These are phyloP conservation scores for Tulasnella sp. DNA, from an alignment of 768 basidiomycete genomes.

Conservation along the genomic window DNA sequence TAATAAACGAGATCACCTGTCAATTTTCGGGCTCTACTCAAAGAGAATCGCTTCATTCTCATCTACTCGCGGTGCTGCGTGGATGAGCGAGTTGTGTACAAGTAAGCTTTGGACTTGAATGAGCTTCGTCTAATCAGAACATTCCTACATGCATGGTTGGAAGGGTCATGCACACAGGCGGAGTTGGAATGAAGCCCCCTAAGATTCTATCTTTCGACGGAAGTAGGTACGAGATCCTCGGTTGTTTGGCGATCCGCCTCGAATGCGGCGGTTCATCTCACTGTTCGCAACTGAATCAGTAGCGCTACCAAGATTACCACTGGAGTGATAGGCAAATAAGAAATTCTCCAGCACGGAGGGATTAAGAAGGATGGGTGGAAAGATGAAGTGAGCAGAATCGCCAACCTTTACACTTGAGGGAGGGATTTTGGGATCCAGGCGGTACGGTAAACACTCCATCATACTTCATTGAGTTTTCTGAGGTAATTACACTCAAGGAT, in stretches of 20 bases:
- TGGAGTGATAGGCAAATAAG: slow-evolving; percentile 7
- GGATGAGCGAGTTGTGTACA: too few relatives aligned
- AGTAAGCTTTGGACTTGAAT: slow-evolving; percentile 1
- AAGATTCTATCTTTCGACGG: slow-evolving; percentile 12
- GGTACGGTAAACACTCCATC: neutral
- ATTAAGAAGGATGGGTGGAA: neutral
- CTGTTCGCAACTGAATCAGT: neutral
- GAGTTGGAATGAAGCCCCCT: neutral
- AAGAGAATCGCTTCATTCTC: too few relatives aligned
- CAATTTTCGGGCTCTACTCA: too few relatives aligned
- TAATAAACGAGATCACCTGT: too few relatives aligned
- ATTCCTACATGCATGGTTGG: slow-evolving; percentile 7
- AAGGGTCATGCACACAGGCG: slow-evolving; percentile 2
- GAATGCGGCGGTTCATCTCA: neutral
- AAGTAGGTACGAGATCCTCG: neutral
- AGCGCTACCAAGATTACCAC: slow-evolving; percentile 7
- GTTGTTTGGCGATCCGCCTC: neutral
- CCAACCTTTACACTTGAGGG: neutral
- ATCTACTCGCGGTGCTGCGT: too few relatives aligned
- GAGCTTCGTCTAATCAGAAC: slow-evolving; percentile 10
- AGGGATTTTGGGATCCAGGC: neutral
- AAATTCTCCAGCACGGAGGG: slow-evolving; percentile 1
- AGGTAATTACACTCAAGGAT: neutral
- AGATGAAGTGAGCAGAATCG: neutral
- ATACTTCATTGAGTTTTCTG: neutral